Percentiles rank a stretch among this genome's conserved stretches.
Conservation (phyloP, 202 grass and related monocot genomes). For the Eragrostis tef region DNA sequence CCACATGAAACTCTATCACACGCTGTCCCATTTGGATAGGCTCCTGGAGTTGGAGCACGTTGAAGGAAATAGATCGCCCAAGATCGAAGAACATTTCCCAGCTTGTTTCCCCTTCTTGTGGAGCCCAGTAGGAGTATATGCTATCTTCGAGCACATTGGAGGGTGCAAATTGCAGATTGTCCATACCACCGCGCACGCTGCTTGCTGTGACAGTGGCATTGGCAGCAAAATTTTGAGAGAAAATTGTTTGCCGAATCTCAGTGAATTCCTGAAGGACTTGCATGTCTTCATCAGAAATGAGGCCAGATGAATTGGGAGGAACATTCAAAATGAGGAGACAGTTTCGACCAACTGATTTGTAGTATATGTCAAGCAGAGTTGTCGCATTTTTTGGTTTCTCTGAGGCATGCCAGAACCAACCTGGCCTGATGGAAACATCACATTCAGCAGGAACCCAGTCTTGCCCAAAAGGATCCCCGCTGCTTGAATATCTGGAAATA, state of each 20-base stretch:
- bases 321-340: conserved; percentile 93
- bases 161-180: conserved; percentile 63
- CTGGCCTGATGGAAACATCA: conserved; percentile 87
- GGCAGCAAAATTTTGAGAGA: conserved; percentile 72
- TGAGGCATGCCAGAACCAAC: conserved; percentile 93
- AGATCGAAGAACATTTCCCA: conserved; percentile 76
- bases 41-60: conserved; percentile 83
- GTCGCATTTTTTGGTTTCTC: conserved; percentile 71
- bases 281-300: conserved; percentile 74
- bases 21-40: conserved; percentile 96
- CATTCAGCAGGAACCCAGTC: conserved; percentile 97
- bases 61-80: conserved; percentile 57
- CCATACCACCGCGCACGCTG: conserved; percentile 64
- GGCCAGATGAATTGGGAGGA: conserved; percentile 81
- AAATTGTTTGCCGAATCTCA: conserved; percentile 64
- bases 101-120: conserved; percentile 55
- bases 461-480: conserved; percentile 71
- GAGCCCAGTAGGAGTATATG: conserved; percentile 84
- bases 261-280: conserved; percentile 81
- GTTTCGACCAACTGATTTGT: conserved; percentile 94
- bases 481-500: conserved; percentile 58
- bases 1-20: conserved; percentile 73
- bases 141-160: conserved; percentile 63
- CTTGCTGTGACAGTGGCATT: conserved; percentile 65
- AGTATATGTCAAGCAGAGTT: conserved; percentile 86